phyloP scores from a whole-genome alignment of 495 filamentous ascomycete species.

The Aspergillus conjunctus region DNA sequence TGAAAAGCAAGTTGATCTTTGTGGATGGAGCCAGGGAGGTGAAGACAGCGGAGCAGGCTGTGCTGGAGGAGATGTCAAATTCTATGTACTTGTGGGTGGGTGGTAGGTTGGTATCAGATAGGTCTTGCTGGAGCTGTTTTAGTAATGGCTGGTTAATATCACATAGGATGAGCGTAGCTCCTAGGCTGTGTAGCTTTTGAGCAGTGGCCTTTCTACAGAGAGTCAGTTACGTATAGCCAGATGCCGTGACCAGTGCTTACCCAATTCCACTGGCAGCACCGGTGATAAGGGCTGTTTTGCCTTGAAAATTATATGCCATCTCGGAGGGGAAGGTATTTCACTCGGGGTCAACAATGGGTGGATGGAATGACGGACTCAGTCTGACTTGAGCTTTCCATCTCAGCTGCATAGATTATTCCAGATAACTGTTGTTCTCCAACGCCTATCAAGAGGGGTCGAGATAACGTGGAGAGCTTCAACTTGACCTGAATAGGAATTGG shows the following conservation, averaged over 20 bases:
- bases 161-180: slow-evolving; percentile 47
- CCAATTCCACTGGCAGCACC: slow-evolving; percentile 57
- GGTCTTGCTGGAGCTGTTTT: slow-evolving; percentile 25
- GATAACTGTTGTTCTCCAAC: no score
- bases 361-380: no score
- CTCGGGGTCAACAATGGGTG: no score
- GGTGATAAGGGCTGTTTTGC: slow-evolving; percentile 44
- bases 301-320: no score
- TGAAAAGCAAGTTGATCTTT: slow-evolving; percentile 49
- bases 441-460: no score
- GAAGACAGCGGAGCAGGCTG: slow-evolving; percentile 30
- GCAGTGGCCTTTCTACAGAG: slow-evolving; percentile 40
- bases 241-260: no score
- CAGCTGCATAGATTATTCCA: no score
- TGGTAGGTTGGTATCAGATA: neutral
- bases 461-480: no score
- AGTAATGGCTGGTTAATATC: slow-evolving; percentile 43
- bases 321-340: no score
- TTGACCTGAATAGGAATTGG: no score
- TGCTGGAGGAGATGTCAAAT: slow-evolving; percentile 38
- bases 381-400: no score
- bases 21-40: slow-evolving; percentile 28
- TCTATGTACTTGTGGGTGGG: slow-evolving; percentile 27
- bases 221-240: neutral
- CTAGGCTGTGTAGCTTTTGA: slow-evolving; percentile 40